Base-by-base conservation (phyloP, 768 basidiomycete genomes). In the Auriscalpium microsporum region DNA sequence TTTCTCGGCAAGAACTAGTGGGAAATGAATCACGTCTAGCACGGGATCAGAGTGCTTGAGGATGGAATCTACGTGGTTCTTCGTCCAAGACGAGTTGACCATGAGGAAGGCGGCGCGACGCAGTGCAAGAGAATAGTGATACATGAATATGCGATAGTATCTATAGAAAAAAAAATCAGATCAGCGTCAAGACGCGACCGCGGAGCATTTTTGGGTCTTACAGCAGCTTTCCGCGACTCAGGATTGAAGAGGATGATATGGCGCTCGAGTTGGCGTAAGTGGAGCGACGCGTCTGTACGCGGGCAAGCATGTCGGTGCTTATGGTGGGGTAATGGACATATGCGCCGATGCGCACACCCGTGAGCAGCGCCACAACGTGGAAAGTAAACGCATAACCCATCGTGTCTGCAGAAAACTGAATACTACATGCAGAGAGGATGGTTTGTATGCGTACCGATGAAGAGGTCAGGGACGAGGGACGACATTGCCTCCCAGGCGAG, bases 381-480 rank as follows among this genome's bases (percentile, higher is more conserved):
- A 90, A 93, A 2, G 92, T 91, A 66, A 97, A 97, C 0, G 94
- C 93, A 63, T 94, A 96, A 33, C 96, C 96, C 94, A 98, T 98
- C 0, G 94, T 92, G 67, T 99, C 95, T 96, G 62, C 2, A 45
- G 4, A 47, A 42, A 3, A 8, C 10, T 50, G 33, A 59, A 46
- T 5, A 35, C 4, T 38, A 6, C 17, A 19, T 10, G 45, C 10
- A 36, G 10, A 37, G 23, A 49, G 9, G 23, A 45, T 9, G 45
- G 19, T 45, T 16, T 33, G 5, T 5, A 42, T 47, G 59, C 80
- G 37, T 46, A 93, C 94, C 94, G 38, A 99, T 87, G 71, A 84
- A 99, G 1, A 95, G 73, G 69, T 98, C 92, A 2, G 94, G 94
- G 46, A 94, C 78, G 21, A 97, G 72, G 51, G 74, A 76, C 0